Conservation (phyloP, 768 basidiomycete species). For the Candolleomyces efflorescens region DNA sequence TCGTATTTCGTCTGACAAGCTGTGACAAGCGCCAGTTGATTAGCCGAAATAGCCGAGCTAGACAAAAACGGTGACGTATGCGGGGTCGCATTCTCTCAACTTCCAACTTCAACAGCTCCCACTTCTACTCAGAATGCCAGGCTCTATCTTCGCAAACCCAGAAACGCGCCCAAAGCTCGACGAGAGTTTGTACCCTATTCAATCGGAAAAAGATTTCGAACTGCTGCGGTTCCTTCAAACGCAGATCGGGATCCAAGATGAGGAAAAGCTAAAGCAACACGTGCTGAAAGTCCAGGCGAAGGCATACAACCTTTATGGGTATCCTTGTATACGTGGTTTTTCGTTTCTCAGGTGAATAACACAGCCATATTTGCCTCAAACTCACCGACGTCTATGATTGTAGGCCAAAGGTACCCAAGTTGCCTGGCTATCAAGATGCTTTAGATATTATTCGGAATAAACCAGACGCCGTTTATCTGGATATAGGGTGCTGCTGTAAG, state of each 20-base stretch:
- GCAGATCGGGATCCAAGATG: conserved; percentile 26
- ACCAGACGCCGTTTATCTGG: conserved; percentile 32
- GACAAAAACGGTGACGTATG: too few relatives aligned
- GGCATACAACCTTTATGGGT: conserved; percentile 30
- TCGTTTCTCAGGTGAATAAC: conserved; percentile 25
- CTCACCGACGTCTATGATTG: neutral
- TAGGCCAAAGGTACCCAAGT: conserved; percentile 29
- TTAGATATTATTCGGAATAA: conserved; percentile 21
- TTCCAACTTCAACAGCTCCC: too few relatives aligned
- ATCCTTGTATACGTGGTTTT: conserved; percentile 35
- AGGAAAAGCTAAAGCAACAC: conserved; percentile 26
- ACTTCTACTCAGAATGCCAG: neutral
- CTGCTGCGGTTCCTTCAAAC: conserved; percentile 23
- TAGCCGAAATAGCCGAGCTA: too few relatives aligned
- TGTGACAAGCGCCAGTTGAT: too few relatives aligned
- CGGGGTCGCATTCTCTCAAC: too few relatives aligned
- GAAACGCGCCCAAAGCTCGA: neutral
- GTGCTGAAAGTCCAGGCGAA: conserved; percentile 26
- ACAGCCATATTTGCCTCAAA: neutral
- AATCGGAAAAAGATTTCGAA: conserved; percentile 14
- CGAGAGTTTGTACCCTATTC: neutral
- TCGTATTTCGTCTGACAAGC: too few relatives aligned
- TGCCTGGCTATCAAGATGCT: conserved; percentile 29
- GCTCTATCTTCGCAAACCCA: neutral
- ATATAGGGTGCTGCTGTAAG: conserved; percentile 44